phyloP scores from a whole-genome alignment of 208 protist species.

The Acanthamoeba triangularis region DNA sequence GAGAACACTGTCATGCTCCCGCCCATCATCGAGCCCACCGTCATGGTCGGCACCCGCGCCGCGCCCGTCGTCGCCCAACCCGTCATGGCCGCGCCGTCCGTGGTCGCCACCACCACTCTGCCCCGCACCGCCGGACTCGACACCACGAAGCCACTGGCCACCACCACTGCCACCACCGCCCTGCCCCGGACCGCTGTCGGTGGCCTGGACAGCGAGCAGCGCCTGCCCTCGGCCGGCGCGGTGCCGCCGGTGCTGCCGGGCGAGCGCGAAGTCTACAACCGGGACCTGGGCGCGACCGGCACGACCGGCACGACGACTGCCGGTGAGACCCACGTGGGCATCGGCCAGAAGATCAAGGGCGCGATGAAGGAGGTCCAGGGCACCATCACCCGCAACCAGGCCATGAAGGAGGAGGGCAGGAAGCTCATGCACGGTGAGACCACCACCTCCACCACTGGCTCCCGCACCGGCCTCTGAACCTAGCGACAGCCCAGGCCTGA shows the following conservation, averaged over 20 bases:
- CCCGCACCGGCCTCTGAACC: not conserved
- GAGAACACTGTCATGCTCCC: slow-evolving; percentile 17
- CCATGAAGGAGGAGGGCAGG: slow-evolving; percentile 23
- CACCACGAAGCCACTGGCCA: not conserved
- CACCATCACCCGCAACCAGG: not conserved
- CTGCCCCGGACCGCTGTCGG: not conserved
- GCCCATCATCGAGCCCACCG: slow-evolving; percentile 17
- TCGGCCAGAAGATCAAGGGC: slow-evolving; percentile 19
- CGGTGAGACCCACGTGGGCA: not conserved
- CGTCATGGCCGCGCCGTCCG: not conserved
- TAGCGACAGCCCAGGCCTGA: not conserved
- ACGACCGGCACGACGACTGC: not conserved
- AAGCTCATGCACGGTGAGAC: not conserved
- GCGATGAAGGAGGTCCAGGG: slow-evolving; percentile 16
- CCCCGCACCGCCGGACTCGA: not conserved
- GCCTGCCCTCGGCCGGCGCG: not conserved
- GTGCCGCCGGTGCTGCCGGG: not conserved
- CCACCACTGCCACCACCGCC: not conserved
- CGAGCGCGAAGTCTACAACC: not conserved
- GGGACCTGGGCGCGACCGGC: not conserved
- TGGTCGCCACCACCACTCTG: not conserved
- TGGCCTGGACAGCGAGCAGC: not conserved
- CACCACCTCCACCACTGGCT: not conserved
- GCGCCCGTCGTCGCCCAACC: not conserved
- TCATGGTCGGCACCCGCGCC: not conserved